Evolutionary conservation across 2,329 filamentous ascomycete genomes (phyloP), one percentile per base, ranked within the genome.

Genomic region (Plenodomus lindquistii): DNA sequence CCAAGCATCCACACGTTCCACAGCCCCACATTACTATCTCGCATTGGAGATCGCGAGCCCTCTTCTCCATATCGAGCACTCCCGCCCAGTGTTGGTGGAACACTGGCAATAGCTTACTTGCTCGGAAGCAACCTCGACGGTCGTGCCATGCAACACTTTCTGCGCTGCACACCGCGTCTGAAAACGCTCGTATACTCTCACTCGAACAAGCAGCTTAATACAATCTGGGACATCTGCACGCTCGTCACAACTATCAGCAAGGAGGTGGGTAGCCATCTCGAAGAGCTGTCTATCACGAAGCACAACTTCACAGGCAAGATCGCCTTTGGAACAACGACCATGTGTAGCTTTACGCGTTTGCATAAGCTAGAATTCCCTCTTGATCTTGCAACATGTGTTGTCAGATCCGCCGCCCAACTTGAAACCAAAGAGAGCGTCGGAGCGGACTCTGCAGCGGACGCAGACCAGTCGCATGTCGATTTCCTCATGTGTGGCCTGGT

Each of bases 181-280:
- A 50, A 39, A 50, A 54, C 50, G 44, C 47, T 54, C 40, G 43
- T 50, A 39, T 54, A 54, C 43, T 54, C 50, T 10, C 47, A 54
- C 44, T 50, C 43, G 22, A 31, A 37, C 39, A 50, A 54, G 50
- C 47, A 50, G 22, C 40, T 54, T 37, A 36, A 37, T 48, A n/a
- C 16, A 19, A 11, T 24, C 41, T 52, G 49, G 49, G 45, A 52
- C 24, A 52, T 52, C 44, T 52, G 49, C 49, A 21, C 22, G 49
- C 45, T 52, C 34, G 45, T 48, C 41, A 52, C 44, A 19, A 24
- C 49, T 29, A 48, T 52, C 41, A 22, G 4, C 37, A 48, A 48
- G 44, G 49, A 52, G 37, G 44, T 41, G 22, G 49, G 44, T 37
- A 52, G 49, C 45, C 45, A 52, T 52, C 44, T 52, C 34, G 42